These are phyloP conservation scores for Mycena floridula DNA, from an alignment of 768 basidiomycete species.

Conservation along the genomic window DNA sequence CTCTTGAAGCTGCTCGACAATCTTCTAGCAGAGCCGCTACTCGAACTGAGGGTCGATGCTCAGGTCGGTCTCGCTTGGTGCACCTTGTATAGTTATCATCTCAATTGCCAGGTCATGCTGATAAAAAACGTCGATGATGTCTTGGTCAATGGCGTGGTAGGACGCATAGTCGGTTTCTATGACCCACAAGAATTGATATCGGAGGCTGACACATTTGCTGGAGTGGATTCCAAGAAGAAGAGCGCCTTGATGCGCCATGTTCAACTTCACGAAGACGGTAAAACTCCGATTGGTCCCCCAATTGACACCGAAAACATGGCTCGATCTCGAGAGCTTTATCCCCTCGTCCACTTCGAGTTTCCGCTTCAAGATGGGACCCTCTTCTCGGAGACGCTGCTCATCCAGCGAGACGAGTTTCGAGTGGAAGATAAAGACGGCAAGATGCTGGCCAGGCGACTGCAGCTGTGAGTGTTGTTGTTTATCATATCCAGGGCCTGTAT, in stretches of 20 bases:
- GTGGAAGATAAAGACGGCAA: slow-evolving; percentile 49
- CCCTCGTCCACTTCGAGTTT: no score
- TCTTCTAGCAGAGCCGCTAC: slow-evolving; percentile 51
- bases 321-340: no score
- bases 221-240: not conserved
- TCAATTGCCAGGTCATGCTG: slow-evolving; percentile 57
- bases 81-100: not conserved
- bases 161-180: slow-evolving; percentile 59
- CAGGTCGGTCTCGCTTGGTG: slow-evolving; percentile 6
- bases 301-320: no score
- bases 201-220: not conserved
- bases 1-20: slow-evolving; percentile 47
- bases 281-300: not conserved
- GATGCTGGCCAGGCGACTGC: slow-evolving; percentile 38
- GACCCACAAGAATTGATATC: slow-evolving; percentile 6
- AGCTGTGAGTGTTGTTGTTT: slow-evolving; percentile 24
- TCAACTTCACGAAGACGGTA: not conserved
- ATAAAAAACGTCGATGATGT: slow-evolving; percentile 73
- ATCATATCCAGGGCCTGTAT: not conserved
- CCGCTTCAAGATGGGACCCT: no score
- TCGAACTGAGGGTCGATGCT: slow-evolving; percentile 52
- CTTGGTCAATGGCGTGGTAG: slow-evolving; percentile 76
- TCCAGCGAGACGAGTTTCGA: slow-evolving; percentile 46
- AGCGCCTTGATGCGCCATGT: not conserved
- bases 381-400: slow-evolving; percentile 40